phyloP scores from a whole-genome alignment of 495 filamentous ascomycete genomes.

The Lichenothelia convexa region DNA sequence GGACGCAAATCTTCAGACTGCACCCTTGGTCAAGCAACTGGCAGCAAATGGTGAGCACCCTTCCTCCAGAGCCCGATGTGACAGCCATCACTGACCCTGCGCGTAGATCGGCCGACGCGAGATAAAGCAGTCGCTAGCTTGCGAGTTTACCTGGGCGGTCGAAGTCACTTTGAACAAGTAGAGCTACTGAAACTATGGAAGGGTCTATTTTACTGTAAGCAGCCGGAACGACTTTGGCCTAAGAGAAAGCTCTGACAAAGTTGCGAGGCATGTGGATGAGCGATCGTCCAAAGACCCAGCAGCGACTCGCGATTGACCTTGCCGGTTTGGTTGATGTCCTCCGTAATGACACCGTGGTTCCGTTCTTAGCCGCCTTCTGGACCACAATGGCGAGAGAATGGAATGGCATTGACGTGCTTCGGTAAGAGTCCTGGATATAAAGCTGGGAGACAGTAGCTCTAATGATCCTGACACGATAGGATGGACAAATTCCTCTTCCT shows the following conservation, averaged over 20 bases:
- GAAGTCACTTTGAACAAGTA: conserved; percentile 45
- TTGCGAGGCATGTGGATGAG: conserved; percentile 75
- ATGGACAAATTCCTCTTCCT: conserved; percentile 89
- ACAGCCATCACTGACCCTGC: not conserved
- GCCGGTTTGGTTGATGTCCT: conserved; percentile 52
- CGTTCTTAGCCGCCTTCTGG: conserved; percentile 71
- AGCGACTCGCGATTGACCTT: conserved; percentile 61
- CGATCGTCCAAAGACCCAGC: conserved; percentile 73
- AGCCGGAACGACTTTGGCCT: too few relatives aligned
- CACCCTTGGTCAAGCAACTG: conserved; percentile 57
- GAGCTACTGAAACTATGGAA: conserved; percentile 92
- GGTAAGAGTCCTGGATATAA: too few relatives aligned
- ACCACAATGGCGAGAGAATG: conserved; percentile 70
- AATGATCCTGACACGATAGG: conserved; percentile 1
- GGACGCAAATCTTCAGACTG: too few relatives aligned
- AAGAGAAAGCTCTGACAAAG: too few relatives aligned
- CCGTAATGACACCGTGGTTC: conserved; percentile 39
- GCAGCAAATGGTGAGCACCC: conserved; percentile 49
- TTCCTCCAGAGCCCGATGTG: not conserved
- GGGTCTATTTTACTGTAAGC: conserved; percentile 76
- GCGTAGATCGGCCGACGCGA: conserved; percentile 58
- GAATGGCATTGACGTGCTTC: conserved; percentile 61
- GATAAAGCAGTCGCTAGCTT: conserved; percentile 67
- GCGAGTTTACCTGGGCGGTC: conserved; percentile 53
- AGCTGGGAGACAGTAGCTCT: not conserved